phyloP scores from a whole-genome alignment of 257 asterid species.

The Scutellaria baicalensis region DNA sequence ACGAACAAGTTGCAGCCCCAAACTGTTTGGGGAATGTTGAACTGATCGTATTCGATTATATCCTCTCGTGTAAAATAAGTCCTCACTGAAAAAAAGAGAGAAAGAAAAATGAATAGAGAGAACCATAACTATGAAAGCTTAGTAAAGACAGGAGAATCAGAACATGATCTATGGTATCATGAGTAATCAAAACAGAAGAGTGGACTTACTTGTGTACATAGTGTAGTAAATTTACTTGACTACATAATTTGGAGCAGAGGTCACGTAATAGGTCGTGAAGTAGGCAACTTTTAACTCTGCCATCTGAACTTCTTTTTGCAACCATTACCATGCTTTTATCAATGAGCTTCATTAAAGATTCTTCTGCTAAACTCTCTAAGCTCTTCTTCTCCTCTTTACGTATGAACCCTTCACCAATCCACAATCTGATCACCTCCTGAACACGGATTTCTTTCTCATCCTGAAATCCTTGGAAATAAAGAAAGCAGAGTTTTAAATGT shows the following conservation, averaged over 20 bases:
- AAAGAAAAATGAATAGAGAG: not conserved
- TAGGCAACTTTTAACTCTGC: slow-evolving; percentile 19
- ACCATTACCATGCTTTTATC: slow-evolving; percentile 18
- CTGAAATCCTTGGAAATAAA: slow-evolving; percentile 20
- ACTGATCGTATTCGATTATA: not conserved
- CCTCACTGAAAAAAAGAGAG: not conserved
- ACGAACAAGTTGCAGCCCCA: too few relatives aligned
- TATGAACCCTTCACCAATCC: slow-evolving; percentile 33
- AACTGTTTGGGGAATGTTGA: not conserved
- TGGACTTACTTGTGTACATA: not conserved
- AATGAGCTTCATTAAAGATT: slow-evolving; percentile 9
- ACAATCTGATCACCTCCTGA: slow-evolving; percentile 1
- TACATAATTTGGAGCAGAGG: slow-evolving; percentile 13
- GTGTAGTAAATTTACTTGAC: slow-evolving; percentile 5
- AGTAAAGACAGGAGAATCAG: too few relatives aligned
- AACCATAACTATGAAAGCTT: too few relatives aligned
- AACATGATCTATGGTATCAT: too few relatives aligned
- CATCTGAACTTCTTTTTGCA: slow-evolving; percentile 11
- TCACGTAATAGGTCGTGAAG: slow-evolving; percentile 29
- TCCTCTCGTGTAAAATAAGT: not conserved
- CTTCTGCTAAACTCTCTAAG: slow-evolving; percentile 13
- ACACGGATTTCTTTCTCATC: not conserved
- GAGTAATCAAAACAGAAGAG: not conserved
- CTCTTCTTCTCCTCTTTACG: not conserved
- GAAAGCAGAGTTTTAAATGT: slow-evolving; percentile 27